Evolutionary conservation across 257 asterid species (phyloP).

Genomic region (Solanum gandarillasii): DNA sequence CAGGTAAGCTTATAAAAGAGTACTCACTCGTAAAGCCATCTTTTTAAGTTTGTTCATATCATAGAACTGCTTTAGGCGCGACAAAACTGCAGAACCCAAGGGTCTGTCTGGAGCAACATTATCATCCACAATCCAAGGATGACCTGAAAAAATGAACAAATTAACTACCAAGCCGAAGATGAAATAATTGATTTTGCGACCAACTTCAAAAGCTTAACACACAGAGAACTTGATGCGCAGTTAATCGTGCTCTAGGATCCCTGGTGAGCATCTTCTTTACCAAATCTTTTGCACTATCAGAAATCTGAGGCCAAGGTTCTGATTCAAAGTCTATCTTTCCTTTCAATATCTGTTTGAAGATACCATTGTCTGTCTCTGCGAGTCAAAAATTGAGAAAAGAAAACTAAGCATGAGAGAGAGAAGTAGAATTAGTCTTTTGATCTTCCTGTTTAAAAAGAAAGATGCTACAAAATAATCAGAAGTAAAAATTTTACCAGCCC

Average conservation of each 20-base stretch:
- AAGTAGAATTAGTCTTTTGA: neutral
- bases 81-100: conserved; percentile 80
- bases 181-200: neutral
- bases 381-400: neutral
- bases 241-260: conserved; percentile 58
- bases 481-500: conserved; percentile 46
- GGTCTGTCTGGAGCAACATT: conserved; percentile 89
- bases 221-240: conserved; percentile 88
- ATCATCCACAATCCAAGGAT: conserved; percentile 95
- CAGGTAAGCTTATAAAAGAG: neutral
- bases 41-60: conserved; percentile 97
- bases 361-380: conserved; percentile 84
- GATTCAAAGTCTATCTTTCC: conserved; percentile 82
- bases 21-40: conserved; percentile 83
- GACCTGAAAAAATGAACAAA: conserved; percentile 37
- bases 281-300: conserved; percentile 87
- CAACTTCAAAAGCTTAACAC: conserved; percentile 5
- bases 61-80: conserved; percentile 78
- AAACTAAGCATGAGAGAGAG: neutral
- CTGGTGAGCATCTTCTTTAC: conserved; percentile 69
- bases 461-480: neutral
- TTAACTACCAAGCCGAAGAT: neutral
- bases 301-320: conserved; percentile 93
- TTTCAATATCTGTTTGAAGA: conserved; percentile 78
- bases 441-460: neutral